Evolutionary conservation across 768 basidiomycete genomes (phyloP).

Genomic region (Neoboletus magnificus): DNA sequence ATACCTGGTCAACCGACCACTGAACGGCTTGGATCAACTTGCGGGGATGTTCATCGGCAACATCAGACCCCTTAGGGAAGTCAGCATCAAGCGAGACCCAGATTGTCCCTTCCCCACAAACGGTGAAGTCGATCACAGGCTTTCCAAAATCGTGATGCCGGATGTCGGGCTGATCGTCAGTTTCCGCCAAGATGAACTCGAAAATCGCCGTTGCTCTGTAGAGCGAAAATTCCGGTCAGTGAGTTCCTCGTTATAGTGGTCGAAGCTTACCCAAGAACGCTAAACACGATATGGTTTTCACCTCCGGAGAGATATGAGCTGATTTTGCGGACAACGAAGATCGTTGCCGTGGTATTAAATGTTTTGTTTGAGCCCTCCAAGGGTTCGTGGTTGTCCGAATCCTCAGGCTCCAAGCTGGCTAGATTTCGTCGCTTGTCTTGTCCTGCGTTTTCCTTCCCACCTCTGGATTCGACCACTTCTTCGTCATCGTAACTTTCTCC

Average conservation of each 20-base stretch:
- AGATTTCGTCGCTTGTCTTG: slow-evolving; percentile 23
- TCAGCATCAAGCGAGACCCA: slow-evolving; percentile 51
- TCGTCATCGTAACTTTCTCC: slow-evolving; percentile 28
- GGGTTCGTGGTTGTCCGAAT: not conserved
- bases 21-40: slow-evolving; percentile 31
- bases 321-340: slow-evolving; percentile 61
- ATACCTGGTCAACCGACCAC: slow-evolving; percentile 41
- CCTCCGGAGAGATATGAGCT: slow-evolving; percentile 40
- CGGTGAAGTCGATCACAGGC: slow-evolving; percentile 60
- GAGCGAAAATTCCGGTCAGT: not conserved
- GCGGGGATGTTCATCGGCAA: slow-evolving; percentile 14
- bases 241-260: not conserved
- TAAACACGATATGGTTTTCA: slow-evolving; percentile 54
- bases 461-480: slow-evolving; percentile 13
- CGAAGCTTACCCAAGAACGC: slow-evolving; percentile 62
- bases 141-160: slow-evolving; percentile 47
- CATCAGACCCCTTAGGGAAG: slow-evolving; percentile 27
- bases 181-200: slow-evolving; percentile 36
- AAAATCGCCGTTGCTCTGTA: slow-evolving; percentile 70
- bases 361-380: slow-evolving; percentile 14
- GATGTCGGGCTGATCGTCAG: slow-evolving; percentile 24
- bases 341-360: slow-evolving; percentile 28
- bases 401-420: slow-evolving; percentile 22
- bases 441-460: slow-evolving; percentile 14
- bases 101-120: slow-evolving; percentile 36